Evolutionary conservation across 148 eudicot genomes (phyloP).

Genomic region (Amaranthus palmeri): DNA sequence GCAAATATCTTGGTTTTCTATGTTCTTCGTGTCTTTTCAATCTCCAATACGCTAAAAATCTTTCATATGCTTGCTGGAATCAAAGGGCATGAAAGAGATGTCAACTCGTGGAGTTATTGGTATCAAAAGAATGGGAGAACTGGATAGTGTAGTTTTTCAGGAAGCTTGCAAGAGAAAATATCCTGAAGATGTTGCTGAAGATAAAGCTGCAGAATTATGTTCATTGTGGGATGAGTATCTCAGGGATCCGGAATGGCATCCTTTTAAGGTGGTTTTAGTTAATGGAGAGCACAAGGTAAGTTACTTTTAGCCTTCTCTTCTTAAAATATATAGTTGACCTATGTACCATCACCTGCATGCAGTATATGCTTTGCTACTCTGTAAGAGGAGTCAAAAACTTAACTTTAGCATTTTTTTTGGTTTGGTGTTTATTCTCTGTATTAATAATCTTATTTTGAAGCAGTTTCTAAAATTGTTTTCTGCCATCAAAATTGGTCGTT

Average conservation of each 20-base stretch:
- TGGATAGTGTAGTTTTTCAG: slow-evolving; percentile 60
- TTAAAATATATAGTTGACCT: neutral
- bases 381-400: neutral
- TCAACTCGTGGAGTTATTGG: slow-evolving; percentile 46
- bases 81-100: slow-evolving; percentile 69
- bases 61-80: slow-evolving; percentile 16
- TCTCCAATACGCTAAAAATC: slow-evolving; percentile 13
- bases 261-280: slow-evolving; percentile 49
- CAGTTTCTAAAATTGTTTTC: neutral
- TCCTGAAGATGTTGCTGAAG: slow-evolving; percentile 61
- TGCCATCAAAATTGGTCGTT: neutral
- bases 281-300: slow-evolving; percentile 37
- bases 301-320: slow-evolving; percentile 1
- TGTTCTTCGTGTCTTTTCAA: neutral
- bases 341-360: neutral
- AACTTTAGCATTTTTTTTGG: neutral
- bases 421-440: neutral
- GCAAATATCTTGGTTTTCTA: neutral
- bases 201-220: slow-evolving; percentile 69
- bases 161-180: slow-evolving; percentile 67
- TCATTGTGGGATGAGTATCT: slow-evolving; percentile 94
- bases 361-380: neutral
- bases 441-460: neutral
- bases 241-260: slow-evolving; percentile 93
- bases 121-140: slow-evolving; percentile 94